Percentiles rank a stretch among this genome's conserved stretches.
These are phyloP conservation scores for Chaetomium strumarium DNA, from an alignment of 2,329 filamentous ascomycete genomes.

Conservation along the genomic window DNA sequence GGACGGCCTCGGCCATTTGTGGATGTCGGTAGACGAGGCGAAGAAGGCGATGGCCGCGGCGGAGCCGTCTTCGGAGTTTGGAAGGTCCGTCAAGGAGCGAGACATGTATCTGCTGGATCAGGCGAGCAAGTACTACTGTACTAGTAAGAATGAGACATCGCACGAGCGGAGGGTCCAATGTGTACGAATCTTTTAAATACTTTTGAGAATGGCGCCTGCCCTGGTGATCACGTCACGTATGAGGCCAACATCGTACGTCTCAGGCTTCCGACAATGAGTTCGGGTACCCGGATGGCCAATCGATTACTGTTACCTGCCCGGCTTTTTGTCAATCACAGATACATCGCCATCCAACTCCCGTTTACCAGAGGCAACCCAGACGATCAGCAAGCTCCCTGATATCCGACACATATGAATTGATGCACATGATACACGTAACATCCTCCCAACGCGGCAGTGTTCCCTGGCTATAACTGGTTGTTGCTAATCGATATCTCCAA, in stretches of 20 bases:
- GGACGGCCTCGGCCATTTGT: slow-evolving; percentile 6
- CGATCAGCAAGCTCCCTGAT: not conserved
- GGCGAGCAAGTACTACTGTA: not conserved
- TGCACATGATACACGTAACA: not conserved
- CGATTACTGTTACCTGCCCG: too few species aligned
- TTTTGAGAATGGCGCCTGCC: too few species aligned
- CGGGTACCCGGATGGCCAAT: too few species aligned
- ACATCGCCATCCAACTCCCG: too few species aligned
- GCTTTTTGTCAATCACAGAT: too few species aligned
- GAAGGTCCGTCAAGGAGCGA: slow-evolving; percentile 9
- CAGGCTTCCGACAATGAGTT: too few species aligned
- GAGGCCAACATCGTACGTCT: too few species aligned
- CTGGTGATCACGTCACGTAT: too few species aligned
- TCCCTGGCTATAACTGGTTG: not conserved
- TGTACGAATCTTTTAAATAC: too few species aligned
- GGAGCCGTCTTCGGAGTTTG: slow-evolving; percentile 9
- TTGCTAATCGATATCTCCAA: not conserved
- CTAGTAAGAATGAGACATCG: too few species aligned
- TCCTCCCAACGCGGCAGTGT: not conserved
- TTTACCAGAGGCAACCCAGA: too few species aligned
- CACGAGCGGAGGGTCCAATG: too few species aligned
- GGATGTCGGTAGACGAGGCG: slow-evolving; percentile 9
- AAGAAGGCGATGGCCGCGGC: slow-evolving; percentile 2
- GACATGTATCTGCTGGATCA: slow-evolving; percentile 1
- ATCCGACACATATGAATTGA: not conserved